These are phyloP conservation scores for Stenogyne calaminthoides DNA, from an alignment of 305 asterid genomes.

Conservation along the genomic window DNA sequence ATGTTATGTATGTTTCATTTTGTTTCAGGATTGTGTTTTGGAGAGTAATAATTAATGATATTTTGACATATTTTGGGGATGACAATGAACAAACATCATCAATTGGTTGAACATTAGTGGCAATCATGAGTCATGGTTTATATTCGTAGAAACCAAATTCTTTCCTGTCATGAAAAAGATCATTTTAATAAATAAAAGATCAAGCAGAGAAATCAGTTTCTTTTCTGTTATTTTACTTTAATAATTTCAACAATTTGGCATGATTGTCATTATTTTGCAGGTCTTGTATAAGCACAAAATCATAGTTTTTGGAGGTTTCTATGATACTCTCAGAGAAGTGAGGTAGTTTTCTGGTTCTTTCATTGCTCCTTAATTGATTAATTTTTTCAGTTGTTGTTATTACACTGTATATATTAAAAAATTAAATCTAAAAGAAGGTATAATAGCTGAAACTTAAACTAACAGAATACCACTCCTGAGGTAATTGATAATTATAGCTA, in stretches of 20 bases:
- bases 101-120: too few species aligned
- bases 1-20: not conserved
- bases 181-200: too few species aligned
- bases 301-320: conserved; percentile 93
- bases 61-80: conserved; percentile 2
- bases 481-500: not conserved
- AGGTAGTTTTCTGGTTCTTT: conserved; percentile 50
- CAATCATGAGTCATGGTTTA: too few species aligned
- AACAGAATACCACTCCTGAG: not conserved
- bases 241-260: too few species aligned
- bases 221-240: too few species aligned
- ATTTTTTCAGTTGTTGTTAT: not conserved
- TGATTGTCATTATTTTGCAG: conserved; percentile 45
- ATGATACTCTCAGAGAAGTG: conserved; percentile 99
- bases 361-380: conserved; percentile 3
- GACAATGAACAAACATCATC: not conserved
- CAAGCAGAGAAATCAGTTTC: too few species aligned
- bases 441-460: not conserved
- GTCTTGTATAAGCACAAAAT: conserved; percentile 96
- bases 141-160: too few species aligned
- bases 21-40: not conserved
- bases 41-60: not conserved
- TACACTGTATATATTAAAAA: not conserved
- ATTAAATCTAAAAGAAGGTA: not conserved
- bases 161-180: too few species aligned